These are phyloP conservation scores for Lachancea nothofagi DNA, from an alignment of 805 yeast genomes.

Conservation along the genomic window DNA sequence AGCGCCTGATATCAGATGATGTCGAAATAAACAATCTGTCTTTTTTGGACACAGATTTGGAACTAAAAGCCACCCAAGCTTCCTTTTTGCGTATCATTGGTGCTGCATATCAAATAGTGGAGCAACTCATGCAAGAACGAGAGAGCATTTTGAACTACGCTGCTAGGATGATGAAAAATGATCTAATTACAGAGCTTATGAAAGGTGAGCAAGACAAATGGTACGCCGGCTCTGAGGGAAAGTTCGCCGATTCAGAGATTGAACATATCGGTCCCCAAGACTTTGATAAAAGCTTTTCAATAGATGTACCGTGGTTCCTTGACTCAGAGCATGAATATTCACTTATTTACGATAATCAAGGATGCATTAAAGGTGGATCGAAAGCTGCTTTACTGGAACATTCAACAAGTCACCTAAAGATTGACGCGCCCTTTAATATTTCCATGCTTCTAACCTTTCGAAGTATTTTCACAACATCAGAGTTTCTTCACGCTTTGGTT, in stretches of 20 bases:
- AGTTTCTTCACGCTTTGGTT: conserved; percentile 53
- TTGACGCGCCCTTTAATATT: conserved; percentile 58
- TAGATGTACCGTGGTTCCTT: conserved; percentile 63
- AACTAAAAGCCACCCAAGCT: conserved; percentile 30
- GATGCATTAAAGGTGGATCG: conserved; percentile 78
- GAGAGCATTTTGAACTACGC: conserved; percentile 67
- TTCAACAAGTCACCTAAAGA: conserved; percentile 64
- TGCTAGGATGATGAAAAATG: conserved; percentile 72
- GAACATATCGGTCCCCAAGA: conserved; percentile 19
- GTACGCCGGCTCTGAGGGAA: conserved; percentile 16
- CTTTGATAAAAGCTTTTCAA: conserved; percentile 13
- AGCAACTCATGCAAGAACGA: conserved; percentile 62
- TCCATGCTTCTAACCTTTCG: conserved; percentile 71
- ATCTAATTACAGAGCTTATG: conserved; percentile 54
- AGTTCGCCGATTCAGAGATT: conserved; percentile 12
- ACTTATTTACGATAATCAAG: conserved; percentile 58
- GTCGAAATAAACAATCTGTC: conserved; percentile 38
- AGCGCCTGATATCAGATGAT: conserved; percentile 43
- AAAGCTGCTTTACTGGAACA: conserved; percentile 72
- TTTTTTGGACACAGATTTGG: conserved; percentile 30
- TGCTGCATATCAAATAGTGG: conserved; percentile 38
- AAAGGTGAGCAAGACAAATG: conserved; percentile 42
- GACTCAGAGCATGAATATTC: conserved; percentile 61
- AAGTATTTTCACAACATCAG: conserved; percentile 63
- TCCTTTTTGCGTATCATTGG: conserved; percentile 34